A percentile compares a stretch with the other conserved stretches of the same genome.
These are phyloP conservation scores for Tetradesmus lagerheimii DNA, from an alignment of 139 green algal genomes.

Conservation along the genomic window DNA sequence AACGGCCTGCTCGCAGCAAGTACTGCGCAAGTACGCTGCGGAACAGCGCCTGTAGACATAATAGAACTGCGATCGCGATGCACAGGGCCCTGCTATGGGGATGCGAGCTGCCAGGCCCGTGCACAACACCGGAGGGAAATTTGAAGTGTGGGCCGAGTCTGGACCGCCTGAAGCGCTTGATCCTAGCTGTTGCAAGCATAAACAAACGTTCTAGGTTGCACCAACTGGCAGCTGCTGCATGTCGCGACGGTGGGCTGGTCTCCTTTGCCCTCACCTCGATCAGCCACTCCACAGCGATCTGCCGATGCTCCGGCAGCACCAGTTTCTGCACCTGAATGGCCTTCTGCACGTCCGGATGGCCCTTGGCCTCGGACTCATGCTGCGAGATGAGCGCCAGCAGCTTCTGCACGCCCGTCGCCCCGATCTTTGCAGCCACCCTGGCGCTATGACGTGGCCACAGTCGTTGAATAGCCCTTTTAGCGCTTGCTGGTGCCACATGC, in stretches of 20 bases:
- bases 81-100: neutral
- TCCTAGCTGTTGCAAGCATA: neutral
- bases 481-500: neutral
- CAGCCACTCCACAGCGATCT: conserved; percentile 46
- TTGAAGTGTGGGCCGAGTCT: neutral
- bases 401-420: neutral
- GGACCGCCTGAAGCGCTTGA: neutral
- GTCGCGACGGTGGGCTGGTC: neutral
- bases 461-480: conserved; percentile 1
- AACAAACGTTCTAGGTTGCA: neutral
- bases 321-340: conserved; percentile 14
- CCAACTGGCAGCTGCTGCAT: neutral
- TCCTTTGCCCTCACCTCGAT: conserved; percentile 33
- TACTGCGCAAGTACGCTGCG: neutral
- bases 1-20: neutral
- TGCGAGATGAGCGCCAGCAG: neutral
- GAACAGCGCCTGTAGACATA: neutral
- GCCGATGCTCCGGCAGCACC: conserved; percentile 36
- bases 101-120: neutral
- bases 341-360: conserved; percentile 26
- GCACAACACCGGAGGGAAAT: neutral
- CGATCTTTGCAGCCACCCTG: neutral
- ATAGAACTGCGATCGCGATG: neutral
- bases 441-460: conserved; percentile 13
- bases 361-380: conserved; percentile 14